phyloP scores from a whole-genome alignment of 202 grass and related monocot species.

The Saccharum hybrid region DNA sequence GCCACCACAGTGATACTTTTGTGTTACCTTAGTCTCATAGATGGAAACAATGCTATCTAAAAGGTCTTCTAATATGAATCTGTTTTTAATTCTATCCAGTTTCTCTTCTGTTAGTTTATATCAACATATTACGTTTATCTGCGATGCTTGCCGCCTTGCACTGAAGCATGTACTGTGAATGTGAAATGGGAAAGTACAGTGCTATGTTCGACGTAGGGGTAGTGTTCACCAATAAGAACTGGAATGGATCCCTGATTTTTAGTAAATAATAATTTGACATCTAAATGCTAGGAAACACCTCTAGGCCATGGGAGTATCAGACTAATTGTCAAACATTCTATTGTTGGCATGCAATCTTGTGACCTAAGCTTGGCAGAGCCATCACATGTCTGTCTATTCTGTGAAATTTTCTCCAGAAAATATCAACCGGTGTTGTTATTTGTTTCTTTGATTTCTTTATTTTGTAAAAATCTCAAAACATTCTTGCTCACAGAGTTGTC shows the following conservation, averaged over 20 bases:
- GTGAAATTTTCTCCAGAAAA: background rate
- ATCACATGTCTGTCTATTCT: background rate
- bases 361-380: background rate
- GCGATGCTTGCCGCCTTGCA: background rate
- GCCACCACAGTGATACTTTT: background rate
- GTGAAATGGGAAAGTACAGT: constrained; percentile 1
- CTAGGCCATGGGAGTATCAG: background rate
- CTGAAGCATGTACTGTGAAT: background rate
- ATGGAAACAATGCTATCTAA: background rate
- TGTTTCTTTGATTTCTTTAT: background rate
- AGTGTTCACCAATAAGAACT: constrained; percentile 11
- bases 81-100: background rate
- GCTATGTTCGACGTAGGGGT: background rate
- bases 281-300: constrained; percentile 10
- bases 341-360: background rate
- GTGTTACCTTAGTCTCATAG: background rate
- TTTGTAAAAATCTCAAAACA: too few species aligned
- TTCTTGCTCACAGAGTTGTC: background rate
- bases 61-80: background rate
- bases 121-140: background rate
- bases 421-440: background rate
- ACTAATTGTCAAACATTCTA: background rate
- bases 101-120: background rate
- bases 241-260: background rate
- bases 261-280: constrained; percentile 3